phyloP scores from a whole-genome alignment of 2,329 filamentous ascomycete species.

The Cordyceps tenuipes region DNA sequence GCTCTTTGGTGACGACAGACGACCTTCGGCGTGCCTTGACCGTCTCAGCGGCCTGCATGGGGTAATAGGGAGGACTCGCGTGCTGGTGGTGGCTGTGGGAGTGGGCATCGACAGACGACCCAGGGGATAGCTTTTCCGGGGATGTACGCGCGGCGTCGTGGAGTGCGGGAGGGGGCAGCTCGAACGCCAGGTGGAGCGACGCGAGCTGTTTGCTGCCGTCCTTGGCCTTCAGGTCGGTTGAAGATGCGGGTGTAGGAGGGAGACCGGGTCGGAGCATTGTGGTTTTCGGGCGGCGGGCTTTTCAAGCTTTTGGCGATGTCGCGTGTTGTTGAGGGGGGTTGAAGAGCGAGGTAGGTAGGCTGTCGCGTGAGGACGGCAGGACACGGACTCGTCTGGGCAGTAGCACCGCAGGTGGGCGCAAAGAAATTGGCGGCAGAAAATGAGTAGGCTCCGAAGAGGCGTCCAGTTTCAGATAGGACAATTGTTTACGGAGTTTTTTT shows the following conservation, averaged over 20 bases:
- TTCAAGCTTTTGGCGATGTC: background rate
- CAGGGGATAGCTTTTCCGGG: constrained; percentile 18
- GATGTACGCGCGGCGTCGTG: constrained; percentile 39
- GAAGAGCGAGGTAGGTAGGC: too few relatives aligned
- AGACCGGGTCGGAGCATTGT: constrained; percentile 57
- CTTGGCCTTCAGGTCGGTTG: constrained; percentile 69
- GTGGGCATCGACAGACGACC: constrained; percentile 5
- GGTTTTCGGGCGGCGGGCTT: background rate
- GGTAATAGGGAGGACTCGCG: constrained; percentile 25
- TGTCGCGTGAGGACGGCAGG: background rate
- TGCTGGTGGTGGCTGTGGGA: constrained; percentile 13
- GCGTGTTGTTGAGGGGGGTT: background rate
- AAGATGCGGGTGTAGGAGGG: constrained; percentile 71
- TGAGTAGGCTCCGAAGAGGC: too few relatives aligned
- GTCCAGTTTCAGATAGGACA: background rate
- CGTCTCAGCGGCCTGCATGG: constrained; percentile 41
- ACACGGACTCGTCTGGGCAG: background rate
- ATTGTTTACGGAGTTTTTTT: background rate
- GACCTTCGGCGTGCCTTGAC: constrained; percentile 47
- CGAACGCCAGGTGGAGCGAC: constrained; percentile 59
- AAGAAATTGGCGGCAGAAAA: background rate
- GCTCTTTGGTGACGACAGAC: constrained; percentile 35
- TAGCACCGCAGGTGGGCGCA: background rate
- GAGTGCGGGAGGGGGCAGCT: constrained; percentile 70
- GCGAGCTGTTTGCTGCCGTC: constrained; percentile 54